Evolutionary conservation across 345 rosid species (phyloP), one percentile per base, ranked within the genome.

Genomic region (Pugionium dolabratum): DNA sequence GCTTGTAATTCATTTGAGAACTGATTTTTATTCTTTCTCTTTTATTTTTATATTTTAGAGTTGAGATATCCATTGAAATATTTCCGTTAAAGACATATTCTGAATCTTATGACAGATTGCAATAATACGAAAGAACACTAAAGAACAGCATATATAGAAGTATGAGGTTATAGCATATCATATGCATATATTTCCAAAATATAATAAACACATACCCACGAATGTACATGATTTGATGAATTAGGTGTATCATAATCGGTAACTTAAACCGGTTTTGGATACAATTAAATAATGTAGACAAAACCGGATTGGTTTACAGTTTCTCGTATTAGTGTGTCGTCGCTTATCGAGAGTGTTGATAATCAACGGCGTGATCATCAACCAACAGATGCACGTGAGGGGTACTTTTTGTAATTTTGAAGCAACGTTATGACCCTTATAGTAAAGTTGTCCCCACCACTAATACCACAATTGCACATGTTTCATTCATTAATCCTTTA

Each of bases 311-410:
- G 62, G 57, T 59, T 73, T 46, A 6, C 5, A 59, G 28, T 9
- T 52, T 36, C 30, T 10, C 25, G 8, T 6, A 66, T 32, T n/a
- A 18, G 18, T 55, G 67, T 64, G 40, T 64, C 50, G 47, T 49
- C 9, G 33, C 36, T 30, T 43, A 64, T 26, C 32, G 30, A 65
- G 30, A 65, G 37, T 51, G 32, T 73, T 53, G 58, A 66, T 54
- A 74, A 74, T 67, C 72, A 52, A 57, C 43, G 67, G 50, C 37
- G 54, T 64, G 71, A 72, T 72, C 47, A 73, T 66, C 63, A 59
- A 53, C 56, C 43, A 73, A 4, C 68, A 59, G 58, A 73, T 39
- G 77, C 77, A 73, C 72, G 72, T 73, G 77, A 73, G 68, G 47
- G 62, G 72, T 52, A 66, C 41, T 34, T 48, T 58, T 40, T 73